Evolutionary conservation across 768 basidiomycete species (phyloP), one percentile per base, ranked within the genome.

Genomic region (Naematelia aurantialba): DNA sequence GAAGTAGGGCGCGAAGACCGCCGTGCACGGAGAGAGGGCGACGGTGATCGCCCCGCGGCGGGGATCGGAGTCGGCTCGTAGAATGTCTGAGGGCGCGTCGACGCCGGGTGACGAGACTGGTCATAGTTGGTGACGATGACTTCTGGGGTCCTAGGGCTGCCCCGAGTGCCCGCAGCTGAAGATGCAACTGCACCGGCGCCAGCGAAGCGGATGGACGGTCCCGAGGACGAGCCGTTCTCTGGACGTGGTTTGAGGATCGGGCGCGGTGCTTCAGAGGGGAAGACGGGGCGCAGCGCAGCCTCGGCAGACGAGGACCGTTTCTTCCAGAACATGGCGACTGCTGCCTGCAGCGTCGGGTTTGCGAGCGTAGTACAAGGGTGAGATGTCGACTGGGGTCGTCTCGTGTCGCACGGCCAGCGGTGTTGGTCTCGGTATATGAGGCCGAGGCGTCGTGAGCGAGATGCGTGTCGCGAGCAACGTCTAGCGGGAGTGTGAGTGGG

Each of bases 1-100:
- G 70, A 72, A 29, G 63, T 58, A 14, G 70, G 70, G n/a, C 70
- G 52, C 19, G 67, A 69, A 2, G 70, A 67, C 45, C 59, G 5
- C 11, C 47, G 45, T 12, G 3, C 14, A 11, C 34, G 34, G 8
- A 39, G 8, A 39, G 34, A 39, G 34, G 34, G 34, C 17, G 34
- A 39, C 17, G 34, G 34, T 17, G 34, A 39, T 39, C 34, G 34
- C 8, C 34, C 17, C 8, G 34, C 34, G 8, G 17, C 17, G 34
- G 34, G 34, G 8, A 39, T 8, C 34, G 34, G 34, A 39, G 34
- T 39, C 8, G 34, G 34, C 34, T 39, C 34, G 17, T 39, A 17
- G 34, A 39, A 39, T 39, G 34, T 39, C 8, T 52, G 57, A 21
- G 52, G 46, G 2, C 27, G 22, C 24, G 34, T n/a, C n/a, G n/a